Evolutionary conservation across 2,329 filamentous ascomycete species (phyloP), one percentile per base, ranked within the genome.

Genomic region (Penicillium paneum): DNA sequence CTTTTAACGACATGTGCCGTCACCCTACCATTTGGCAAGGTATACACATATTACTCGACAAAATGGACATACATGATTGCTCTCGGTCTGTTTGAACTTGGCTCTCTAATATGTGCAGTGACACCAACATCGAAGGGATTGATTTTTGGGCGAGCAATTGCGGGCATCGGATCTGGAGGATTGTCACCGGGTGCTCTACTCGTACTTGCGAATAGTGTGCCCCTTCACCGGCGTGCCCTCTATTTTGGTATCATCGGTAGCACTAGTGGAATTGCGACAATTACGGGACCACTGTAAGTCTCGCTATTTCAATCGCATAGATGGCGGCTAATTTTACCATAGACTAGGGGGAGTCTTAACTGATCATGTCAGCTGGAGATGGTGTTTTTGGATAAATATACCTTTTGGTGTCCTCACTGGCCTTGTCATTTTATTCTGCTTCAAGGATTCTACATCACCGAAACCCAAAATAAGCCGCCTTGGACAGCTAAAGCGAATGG

Each of bases 261-360:
- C 11, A 74, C 71, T 40, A 78, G 74, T 54, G 76, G 74, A 1
- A 72, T 78, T 56, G 69, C 74, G 3, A 74, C 73, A 11, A 67
- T 76, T 11, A 73, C 69, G n/a, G 74, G 74, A 5, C 74, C 74
- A 36, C 49, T 79, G 51, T 67, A 58, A 63, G 62, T 24, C 19
- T 32, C 17, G 5, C 10, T 19, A 12, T 26, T 24, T 5, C 2
- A 11, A 8, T n/a, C 0, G 15, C 7, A 12, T 2, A 6, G 5
- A 10, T 11, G 15, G 2, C 3, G 7, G 29, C 55, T 63, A 28
- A 62, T 36, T 3, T 10, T 1, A 7, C 1, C 2, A 29, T n/a
- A 69, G 64, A 31, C 58, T 80, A 42, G 79, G 79, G 1, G 75
- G 75, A 46, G 66, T 73, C 3, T 73, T 78, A 39, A 77, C 75